Evolutionary conservation across 768 basidiomycete genomes (phyloP).

Genomic region (Amanita inopinata): DNA sequence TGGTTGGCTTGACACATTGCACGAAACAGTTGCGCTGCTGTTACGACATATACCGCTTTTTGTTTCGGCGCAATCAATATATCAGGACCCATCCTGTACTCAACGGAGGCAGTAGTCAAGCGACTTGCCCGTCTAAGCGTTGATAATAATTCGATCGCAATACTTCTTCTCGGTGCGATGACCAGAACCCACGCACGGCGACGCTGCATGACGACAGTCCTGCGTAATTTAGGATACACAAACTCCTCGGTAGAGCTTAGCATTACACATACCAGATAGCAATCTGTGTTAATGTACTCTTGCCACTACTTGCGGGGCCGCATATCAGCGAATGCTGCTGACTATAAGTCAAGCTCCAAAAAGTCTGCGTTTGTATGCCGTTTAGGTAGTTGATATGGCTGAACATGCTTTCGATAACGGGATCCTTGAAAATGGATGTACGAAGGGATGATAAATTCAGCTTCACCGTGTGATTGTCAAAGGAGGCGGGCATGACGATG

Average conservation of each 20-base stretch:
- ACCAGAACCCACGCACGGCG: conserved; percentile 49
- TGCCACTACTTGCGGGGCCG: conserved; percentile 75
- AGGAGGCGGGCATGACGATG: conserved; percentile 64
- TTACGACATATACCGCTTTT: conserved; percentile 45
- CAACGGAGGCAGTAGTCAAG: conserved; percentile 29
- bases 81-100: conserved; percentile 23
- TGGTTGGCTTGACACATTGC: conserved; percentile 26
- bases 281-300: conserved; percentile 63
- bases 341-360: conserved; percentile 74
- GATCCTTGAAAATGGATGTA: conserved; percentile 39
- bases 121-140: conserved; percentile 36
- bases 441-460: conserved; percentile 71
- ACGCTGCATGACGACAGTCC: conserved; percentile 41
- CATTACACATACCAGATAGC: conserved; percentile 73
- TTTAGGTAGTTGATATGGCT: conserved; percentile 51
- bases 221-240: too few relatives aligned
- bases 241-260: too few relatives aligned
- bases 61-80: conserved; percentile 27
- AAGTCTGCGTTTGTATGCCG: conserved; percentile 80
- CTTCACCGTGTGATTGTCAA: conserved; percentile 48
- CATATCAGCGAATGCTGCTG: conserved; percentile 60
- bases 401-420: conserved; percentile 35
- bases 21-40: conserved; percentile 41
- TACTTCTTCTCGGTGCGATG: conserved; percentile 48
- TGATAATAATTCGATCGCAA: conserved; percentile 45